Base-by-base conservation (phyloP, 108 stramenopile species). In the Parietichytrium sp. region DNA sequence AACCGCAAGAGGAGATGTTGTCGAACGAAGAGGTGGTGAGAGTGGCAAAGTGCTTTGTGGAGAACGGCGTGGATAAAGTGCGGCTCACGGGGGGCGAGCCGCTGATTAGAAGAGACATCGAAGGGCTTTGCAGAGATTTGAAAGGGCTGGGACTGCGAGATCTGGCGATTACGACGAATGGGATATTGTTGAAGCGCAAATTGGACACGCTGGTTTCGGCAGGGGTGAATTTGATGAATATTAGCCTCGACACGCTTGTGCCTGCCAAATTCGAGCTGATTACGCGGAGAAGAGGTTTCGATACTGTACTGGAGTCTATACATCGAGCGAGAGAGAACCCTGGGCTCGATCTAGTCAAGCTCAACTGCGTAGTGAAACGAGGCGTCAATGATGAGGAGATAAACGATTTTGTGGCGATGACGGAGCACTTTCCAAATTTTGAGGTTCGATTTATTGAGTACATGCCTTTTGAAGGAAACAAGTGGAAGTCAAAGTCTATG, bases 381-480 rank as follows among this genome's bases (percentile, higher is more conserved):
- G 94, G 91, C 10, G 85, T 91, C 38, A 99, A 97, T 85, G 92
- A 93, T 20, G 91, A 93, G 54, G 97, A 97, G 82, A 54, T 97
- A 2, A 79, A 82, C 27, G 94, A 95, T 78, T 98, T 99, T 90
- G 90, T 85, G 4, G 79, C 80, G 38, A 61, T 95, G 54, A 88
- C 94, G n/a, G 83, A 88, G 42, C 80, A 92, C 4, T 78, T 87
- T 20, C 89, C 88, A 16, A 72, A 88, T 47, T 85, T 98, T 15
- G 93, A 96, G 54, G 89, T 97, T 47, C 92, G 98, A 4, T 99
- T 99, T 83, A 99, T 99, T 55, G 98, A 99, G 90, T 96, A 95
- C 94, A 99, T 99, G 98, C 98, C 98, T 27, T 99, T 99, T 82
- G 92, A 93, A 77, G 93, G 93, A 79, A 99, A 98, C 86, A 90